These are phyloP conservation scores for Cryoendolithus antarcticus DNA, from an alignment of 2,329 filamentous ascomycete species.

Conservation along the genomic window DNA sequence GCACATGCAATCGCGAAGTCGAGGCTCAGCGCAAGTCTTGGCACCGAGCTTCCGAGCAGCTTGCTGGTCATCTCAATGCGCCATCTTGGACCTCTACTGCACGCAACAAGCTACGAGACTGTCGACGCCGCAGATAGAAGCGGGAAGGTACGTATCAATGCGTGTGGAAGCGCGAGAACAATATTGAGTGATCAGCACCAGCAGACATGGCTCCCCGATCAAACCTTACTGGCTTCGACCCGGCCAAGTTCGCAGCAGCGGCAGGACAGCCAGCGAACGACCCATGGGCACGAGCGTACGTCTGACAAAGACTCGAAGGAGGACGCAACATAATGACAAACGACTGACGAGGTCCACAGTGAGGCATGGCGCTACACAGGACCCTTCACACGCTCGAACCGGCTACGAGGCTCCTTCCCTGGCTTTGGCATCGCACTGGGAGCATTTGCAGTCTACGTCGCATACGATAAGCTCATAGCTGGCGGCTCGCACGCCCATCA, in stretches of 20 bases:
- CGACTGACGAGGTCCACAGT: conserved; percentile 35
- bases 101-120: too few relatives aligned
- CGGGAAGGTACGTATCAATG: too few relatives aligned
- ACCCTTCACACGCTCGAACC: conserved; percentile 75
- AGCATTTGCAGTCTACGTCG: conserved; percentile 80
- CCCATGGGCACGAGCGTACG: conserved; percentile 52
- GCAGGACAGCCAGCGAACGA: conserved; percentile 49
- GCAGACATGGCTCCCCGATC: conserved; percentile 40
- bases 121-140: too few relatives aligned
- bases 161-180: too few relatives aligned
- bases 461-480: conserved; percentile 79
- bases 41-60: too few relatives aligned
- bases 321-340: background rate
- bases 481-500: conserved; percentile 43
- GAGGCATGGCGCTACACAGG: conserved; percentile 93
- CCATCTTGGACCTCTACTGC: too few relatives aligned
- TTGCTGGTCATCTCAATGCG: too few relatives aligned
- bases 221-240: conserved; percentile 88
- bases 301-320: conserved; percentile 1
- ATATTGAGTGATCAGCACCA: background rate
- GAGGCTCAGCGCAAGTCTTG: too few relatives aligned
- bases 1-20: too few relatives aligned
- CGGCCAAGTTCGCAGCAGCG: conserved; percentile 64
- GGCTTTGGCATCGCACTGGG: conserved; percentile 86
- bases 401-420: conserved; percentile 76